Evolutionary conservation across 129 eudicot genomes (phyloP), one percentile per base, ranked within the genome.

Genomic region (Artemisia annua): DNA sequence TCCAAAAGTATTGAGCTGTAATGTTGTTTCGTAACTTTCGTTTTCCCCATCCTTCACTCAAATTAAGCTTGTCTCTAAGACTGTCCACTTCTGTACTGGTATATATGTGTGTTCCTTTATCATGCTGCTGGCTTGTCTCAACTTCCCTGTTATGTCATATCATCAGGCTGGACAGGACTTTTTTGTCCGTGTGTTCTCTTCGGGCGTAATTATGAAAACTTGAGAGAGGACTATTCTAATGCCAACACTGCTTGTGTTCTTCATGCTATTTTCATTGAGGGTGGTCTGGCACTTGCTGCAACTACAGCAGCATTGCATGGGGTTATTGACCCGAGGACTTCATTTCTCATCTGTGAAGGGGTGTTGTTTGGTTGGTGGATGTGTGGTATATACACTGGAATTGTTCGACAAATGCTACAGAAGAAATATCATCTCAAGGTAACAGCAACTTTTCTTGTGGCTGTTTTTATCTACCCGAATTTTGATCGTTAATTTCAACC

Each of bases 391-490:
- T 94, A 94, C 82, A 94, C 96, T 3, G 98, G 98, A 59, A 83
- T 87, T 46, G 85, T 84, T 54, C 85, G 97, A 43, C 97, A 94
- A 70, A 77, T 88, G 65, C 72, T 94, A 59, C 97, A 94, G 87
- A 90, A 85, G 83, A 88, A 94, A 71, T 94, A 94, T 82, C 98
- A 94, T 86, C 97, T 94, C 68, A 83, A 94, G 98, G 98, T 94
- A 64, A 78, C 61, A 50, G 11, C 75, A 35, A n/a, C 62, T 51
- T 62, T 67, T 65, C 17, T 15, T 22, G 19, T 66, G 63, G 18
- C 16, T 62, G 55, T 44, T 51, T 24, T 7, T 3, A 55, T 55
- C 16, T 18, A n/a, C 20, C 20, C 26, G 64, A 59, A 59, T 11
- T 17, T 19, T 12, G 16, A 22, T 24, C 3, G n/a, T 22, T 20